Percentiles rank a stretch among this genome's conserved stretches.
Conservation (phyloP, 495 filamentous ascomycete species). For the Annulohypoxylon maeteangense region DNA sequence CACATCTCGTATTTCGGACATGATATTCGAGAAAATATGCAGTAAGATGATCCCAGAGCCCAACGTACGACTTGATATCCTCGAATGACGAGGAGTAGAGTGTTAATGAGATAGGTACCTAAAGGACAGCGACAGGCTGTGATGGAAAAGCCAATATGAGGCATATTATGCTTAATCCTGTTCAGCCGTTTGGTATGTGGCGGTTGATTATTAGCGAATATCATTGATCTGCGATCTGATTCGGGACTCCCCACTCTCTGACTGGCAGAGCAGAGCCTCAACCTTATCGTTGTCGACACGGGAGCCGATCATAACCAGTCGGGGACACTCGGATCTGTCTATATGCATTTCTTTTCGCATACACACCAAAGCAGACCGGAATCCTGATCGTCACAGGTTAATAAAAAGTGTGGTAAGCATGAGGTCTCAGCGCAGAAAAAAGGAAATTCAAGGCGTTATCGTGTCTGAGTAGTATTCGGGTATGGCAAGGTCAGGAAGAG, state of each 20-base stretch:
- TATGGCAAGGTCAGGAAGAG: not conserved
- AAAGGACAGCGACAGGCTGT: too few species aligned
- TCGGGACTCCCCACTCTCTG: too few species aligned
- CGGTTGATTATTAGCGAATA: not conserved
- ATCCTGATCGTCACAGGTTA: too few species aligned
- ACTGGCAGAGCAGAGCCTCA: constrained; percentile 17
- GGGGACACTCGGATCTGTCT: not conserved
- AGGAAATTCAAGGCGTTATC: not conserved
- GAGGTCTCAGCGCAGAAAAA: not conserved
- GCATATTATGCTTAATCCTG: not conserved
- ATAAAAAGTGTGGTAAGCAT: constrained; percentile 7
- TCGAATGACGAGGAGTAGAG: not conserved
- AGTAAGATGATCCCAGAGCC: not conserved
- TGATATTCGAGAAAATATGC: not conserved
- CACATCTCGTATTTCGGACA: too few species aligned
- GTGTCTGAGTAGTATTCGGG: not conserved
- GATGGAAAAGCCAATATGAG: not conserved
- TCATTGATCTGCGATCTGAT: not conserved
- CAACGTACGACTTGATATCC: not conserved
- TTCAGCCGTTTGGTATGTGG: not conserved
- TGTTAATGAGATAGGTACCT: not conserved
- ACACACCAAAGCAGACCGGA: constrained; percentile 2
- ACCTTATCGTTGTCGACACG: not conserved
- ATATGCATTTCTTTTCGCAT: not conserved
- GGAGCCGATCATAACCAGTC: constrained; percentile 1